phyloP scores from a whole-genome alignment of 2,329 filamentous ascomycete species.

The Bipolaris oryzae region DNA sequence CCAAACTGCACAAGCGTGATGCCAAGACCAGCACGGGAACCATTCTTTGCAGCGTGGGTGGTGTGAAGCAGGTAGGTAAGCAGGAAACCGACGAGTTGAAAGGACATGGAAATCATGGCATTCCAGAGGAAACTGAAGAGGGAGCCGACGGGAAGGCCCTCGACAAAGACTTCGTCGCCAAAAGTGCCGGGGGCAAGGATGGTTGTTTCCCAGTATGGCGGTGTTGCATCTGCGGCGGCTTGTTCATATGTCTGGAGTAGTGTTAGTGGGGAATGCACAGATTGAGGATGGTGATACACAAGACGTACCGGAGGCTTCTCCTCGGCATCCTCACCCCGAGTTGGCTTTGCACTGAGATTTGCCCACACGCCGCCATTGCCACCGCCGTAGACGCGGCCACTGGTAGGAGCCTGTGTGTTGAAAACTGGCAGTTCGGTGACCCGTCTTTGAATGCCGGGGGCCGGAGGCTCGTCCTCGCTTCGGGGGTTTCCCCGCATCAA shows the following conservation, averaged over 20 bases:
- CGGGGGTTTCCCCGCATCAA: constrained; percentile 72
- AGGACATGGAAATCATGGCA: constrained; percentile 93
- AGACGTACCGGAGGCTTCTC: constrained; percentile 87
- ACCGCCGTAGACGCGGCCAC: constrained; percentile 67
- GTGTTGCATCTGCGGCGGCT: constrained; percentile 92
- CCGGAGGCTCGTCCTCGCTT: constrained; percentile 31
- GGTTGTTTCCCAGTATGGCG: constrained; percentile 98
- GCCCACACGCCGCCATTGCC: constrained; percentile 95
- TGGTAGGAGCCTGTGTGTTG: constrained; percentile 46
- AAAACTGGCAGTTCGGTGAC: constrained; percentile 63
- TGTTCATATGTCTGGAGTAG: constrained; percentile 85
- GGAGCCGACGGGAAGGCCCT: constrained; percentile 90
- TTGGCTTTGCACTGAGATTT: constrained; percentile 89
- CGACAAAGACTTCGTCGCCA: constrained; percentile 95
- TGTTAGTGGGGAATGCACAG: constrained; percentile 42
- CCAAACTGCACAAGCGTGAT: constrained; percentile 96
- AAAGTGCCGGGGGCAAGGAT: constrained; percentile 91
- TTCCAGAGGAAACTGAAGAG: constrained; percentile 91
- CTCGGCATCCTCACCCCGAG: constrained; percentile 79
- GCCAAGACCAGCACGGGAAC: constrained; percentile 89
- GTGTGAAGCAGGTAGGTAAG: constrained; percentile 98
- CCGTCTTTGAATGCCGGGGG: constrained; percentile 52
- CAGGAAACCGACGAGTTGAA: constrained; percentile 95
- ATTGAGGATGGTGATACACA: background rate
- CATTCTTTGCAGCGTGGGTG: constrained; percentile 97